Evolutionary conservation across 176 grass and related monocot species (phyloP), one percentile per base, ranked within the genome.

Genomic region (Oryza rufipogon): DNA sequence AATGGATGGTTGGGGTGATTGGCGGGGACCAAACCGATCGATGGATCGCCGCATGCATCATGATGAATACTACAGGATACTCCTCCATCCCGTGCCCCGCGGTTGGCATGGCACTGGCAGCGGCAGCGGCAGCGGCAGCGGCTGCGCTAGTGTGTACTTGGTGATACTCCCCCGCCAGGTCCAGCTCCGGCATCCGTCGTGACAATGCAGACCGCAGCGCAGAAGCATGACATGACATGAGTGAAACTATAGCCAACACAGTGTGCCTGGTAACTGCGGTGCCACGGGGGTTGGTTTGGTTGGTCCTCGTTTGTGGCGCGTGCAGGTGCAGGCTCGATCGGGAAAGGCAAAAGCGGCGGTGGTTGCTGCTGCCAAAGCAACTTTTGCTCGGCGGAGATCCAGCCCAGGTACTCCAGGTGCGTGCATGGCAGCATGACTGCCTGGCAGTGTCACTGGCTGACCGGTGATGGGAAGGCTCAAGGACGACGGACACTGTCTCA

Each of bases 341-440:
- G 81, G 48, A 63, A 49, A 75, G 36, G 61, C 38, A 51, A 78
- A 78, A 49, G 75, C 41, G 20, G 42, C 11, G 17, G 54, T 20
- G 15, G 16, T 56, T 17, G 51, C 16, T n/a, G 54, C 19, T 20
- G 54, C 54, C 54, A 58, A 58, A 20, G 80, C 67, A 64, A 19
- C 81, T n/a, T 88, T 74, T 84, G 78, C 65, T 54, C 34, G 6
- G 11, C 66, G 25, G 51, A 81, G 66, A 88, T 88, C 80, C 67
- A 52, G 32, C 16, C 30, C 80, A 73, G 86, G 64, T 45, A 32
- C 30, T 32, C 30, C 30, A 58, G 52, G 65, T 2, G 20, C 13
- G 19, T 64, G 56, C 66, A 26, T 26, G 49, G 49, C 49, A 52
- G 11, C 15, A 5, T 49, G 47, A 8, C 39, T 44, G 49, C 4